phyloP scores from a whole-genome alignment of 2,329 filamentous ascomycete genomes.

The Mariannaea sp. region DNA sequence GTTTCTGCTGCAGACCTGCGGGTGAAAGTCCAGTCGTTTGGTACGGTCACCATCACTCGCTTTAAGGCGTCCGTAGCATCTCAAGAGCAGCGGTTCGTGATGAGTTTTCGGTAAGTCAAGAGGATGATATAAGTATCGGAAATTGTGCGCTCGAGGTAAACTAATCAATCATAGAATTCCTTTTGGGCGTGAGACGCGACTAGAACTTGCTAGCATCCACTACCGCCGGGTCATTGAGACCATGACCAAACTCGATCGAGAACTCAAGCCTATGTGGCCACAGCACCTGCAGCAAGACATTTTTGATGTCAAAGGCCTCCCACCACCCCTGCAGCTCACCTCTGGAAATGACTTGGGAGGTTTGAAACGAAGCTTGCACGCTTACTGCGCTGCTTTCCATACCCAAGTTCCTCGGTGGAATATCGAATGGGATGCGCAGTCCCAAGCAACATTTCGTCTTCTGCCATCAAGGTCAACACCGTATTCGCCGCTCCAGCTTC shows the following conservation, averaged over 20 bases:
- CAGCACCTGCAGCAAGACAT: slow-evolving; percentile 58
- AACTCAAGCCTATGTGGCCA: slow-evolving; percentile 63
- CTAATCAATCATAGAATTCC: slow-evolving; percentile 43
- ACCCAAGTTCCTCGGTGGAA: slow-evolving; percentile 58
- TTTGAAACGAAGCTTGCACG: slow-evolving; percentile 58
- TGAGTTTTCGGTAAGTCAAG: slow-evolving; percentile 57
- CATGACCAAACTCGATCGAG: slow-evolving; percentile 59
- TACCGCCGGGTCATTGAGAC: slow-evolving; percentile 60
- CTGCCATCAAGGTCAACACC: slow-evolving; percentile 47
- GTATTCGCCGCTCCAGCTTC: slow-evolving; percentile 57
- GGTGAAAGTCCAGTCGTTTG: slow-evolving; percentile 55
- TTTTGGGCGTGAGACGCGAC: slow-evolving; percentile 49
- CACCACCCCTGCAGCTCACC: slow-evolving; percentile 58
- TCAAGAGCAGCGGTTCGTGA: slow-evolving; percentile 60
- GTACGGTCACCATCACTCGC: slow-evolving; percentile 56
- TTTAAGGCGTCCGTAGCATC: slow-evolving; percentile 56
- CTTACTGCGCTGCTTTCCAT: slow-evolving; percentile 58
- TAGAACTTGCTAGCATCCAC: slow-evolving; percentile 59
- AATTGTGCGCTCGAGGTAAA: background rate
- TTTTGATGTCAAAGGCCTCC: slow-evolving; percentile 58
- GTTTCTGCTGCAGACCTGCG: slow-evolving; percentile 53
- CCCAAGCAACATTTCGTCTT: slow-evolving; percentile 58
- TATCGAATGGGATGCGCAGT: slow-evolving; percentile 49
- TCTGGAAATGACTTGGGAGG: slow-evolving; percentile 61
- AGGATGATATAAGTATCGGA: background rate